phyloP scores from a whole-genome alignment of 805 yeast species.

The Candida montana region DNA sequence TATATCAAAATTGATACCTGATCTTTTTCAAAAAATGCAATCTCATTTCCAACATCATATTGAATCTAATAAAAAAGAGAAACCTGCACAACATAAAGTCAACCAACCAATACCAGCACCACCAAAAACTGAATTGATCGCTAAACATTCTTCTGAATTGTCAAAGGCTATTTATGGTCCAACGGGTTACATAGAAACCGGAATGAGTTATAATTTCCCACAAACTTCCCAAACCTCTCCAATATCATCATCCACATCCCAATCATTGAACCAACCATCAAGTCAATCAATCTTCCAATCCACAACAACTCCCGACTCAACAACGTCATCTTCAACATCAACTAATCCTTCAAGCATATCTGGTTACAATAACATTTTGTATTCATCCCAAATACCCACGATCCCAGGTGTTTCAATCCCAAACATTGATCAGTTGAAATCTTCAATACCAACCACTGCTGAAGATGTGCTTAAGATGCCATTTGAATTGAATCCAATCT shows the following conservation, averaged over 20 bases:
- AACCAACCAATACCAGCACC: background rate
- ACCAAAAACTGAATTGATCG: background rate
- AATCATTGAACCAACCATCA: background rate
- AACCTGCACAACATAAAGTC: background rate
- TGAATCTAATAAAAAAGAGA: constrained; percentile 6
- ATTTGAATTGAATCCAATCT: background rate
- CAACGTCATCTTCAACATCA: background rate
- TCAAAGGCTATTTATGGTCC: constrained; percentile 4
- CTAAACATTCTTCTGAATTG: background rate
- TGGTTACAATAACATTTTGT: background rate
- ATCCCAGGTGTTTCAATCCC: background rate
- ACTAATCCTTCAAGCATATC: background rate
- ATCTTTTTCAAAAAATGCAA: constrained; percentile 33
- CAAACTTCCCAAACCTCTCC: background rate
- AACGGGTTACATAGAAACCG: constrained; percentile 8
- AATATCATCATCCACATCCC: background rate
- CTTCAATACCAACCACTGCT: background rate
- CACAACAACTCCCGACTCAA: background rate
- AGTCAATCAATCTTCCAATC: background rate
- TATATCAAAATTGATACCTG: constrained; percentile 36
- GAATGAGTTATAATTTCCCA: constrained; percentile 14
- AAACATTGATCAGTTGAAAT: too few species aligned
- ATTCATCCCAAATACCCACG: too few species aligned
- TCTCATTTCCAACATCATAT: constrained; percentile 24
- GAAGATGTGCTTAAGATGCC: background rate